Base-by-base conservation (phyloP, 164 flowering plant species). In the Vitis labrusca region DNA sequence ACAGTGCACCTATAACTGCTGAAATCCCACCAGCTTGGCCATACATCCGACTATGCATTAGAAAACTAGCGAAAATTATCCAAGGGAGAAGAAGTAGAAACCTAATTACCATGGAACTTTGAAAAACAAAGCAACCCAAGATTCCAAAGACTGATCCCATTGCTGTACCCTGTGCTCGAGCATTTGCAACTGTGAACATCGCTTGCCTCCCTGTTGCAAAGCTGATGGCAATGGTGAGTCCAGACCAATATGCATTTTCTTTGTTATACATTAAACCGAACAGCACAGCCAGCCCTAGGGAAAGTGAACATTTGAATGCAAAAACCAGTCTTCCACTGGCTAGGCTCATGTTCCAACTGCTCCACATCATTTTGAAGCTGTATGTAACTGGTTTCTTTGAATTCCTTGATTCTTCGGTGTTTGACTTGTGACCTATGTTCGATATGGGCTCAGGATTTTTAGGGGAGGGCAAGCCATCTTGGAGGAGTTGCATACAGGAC, bases 131-230 rank as follows among this genome's bases (percentile, higher is more conserved):
- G 65, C 81, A 75, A 14, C 83, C 73, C 17, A 85, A 50, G 9
- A 82, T 53, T 23, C 89, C 87, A 53, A 82, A 84, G 3, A 79
- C 78, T 15, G 89, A 84, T 44, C 89, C 89, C 61, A 85, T 73
- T 5, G 82, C 89, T 2, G 89, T 84, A 23, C 89, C 89, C 69
- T 85, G 89, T 32, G 73, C 83, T 49, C 89, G 70, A 32, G 84
- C 73, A 71, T 84, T 85, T 55, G 89, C 75, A 3, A 72, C 66
- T 14, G 80, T 75, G 57, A 85, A 84, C 19, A 75, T 76, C 12
- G 85, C 80, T 55, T 85, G 87, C 57, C 73, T 64, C 37, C 76
- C 81, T 10, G 74, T 72, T 12, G 72, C 82, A 47, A 85, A 84
- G 67, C 87, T 82, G 76, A 83, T 84, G 15, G 89, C 85, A 53